Conservation (phyloP, 345 rosid genomes). For the Syzygium aqueum region DNA sequence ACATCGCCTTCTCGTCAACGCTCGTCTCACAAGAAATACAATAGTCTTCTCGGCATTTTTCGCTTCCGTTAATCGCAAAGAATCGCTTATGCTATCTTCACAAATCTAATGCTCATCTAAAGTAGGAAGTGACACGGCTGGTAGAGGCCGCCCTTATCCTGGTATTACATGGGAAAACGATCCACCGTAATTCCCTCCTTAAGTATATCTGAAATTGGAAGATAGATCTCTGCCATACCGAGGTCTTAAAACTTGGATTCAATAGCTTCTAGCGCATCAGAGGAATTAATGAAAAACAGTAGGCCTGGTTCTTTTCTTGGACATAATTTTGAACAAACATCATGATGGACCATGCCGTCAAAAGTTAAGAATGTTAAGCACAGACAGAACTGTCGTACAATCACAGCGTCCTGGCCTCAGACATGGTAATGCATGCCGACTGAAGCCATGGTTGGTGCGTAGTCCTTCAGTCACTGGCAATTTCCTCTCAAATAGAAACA, state of each 20-base stretch:
- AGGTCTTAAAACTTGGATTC: not conserved
- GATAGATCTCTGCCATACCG: not conserved
- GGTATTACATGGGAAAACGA: not conserved
- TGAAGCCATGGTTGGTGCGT: not conserved
- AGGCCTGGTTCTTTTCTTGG: not conserved
- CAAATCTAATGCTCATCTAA: not conserved
- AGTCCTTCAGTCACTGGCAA: not conserved
- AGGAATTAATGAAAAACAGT: not conserved
- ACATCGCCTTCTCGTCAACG: not conserved
- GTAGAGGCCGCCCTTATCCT: not conserved
- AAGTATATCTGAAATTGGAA: not conserved
- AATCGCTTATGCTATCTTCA: not conserved
- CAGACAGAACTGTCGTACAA: not conserved
- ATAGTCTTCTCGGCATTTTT: not conserved
- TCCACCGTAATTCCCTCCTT: not conserved
- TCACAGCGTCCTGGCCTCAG: not conserved
- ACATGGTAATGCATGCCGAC: not conserved
- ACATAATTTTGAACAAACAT: not conserved
- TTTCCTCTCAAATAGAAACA: not conserved
- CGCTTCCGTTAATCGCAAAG: not conserved
- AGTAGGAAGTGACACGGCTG: not conserved
- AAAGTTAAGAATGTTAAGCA: not conserved
- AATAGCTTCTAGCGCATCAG: not conserved
- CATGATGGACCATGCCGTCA: not conserved
- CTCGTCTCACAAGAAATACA: not conserved